Base-by-base conservation (phyloP, 306 rosid genomes). In the Lagenaria siceraria region DNA sequence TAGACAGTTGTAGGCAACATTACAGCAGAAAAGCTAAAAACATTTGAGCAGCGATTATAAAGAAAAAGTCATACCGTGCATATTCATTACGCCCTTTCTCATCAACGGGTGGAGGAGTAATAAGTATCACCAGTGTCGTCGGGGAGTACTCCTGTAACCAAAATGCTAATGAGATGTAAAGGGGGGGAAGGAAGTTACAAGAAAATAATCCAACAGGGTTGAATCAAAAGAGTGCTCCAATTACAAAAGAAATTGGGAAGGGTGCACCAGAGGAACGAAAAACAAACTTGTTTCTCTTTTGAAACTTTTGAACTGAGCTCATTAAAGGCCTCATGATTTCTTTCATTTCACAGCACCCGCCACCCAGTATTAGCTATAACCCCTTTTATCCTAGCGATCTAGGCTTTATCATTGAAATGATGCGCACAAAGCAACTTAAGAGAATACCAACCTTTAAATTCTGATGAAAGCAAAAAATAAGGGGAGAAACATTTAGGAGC, bases 41-140 rank as follows among this genome's bases (percentile, higher is more conserved):
- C 1, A 3, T 38, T 36, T 38, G 31, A n/a, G 51, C 17, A 66
- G 14, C 0, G 10, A 38, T 11, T 66, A 10, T 19, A 66, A 66
- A 66, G 24, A 66, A 19, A 19, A 66, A 38, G 15, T 68, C 88
- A 68, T 87, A 90, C 98, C 49, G 79, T 3, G 97, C 96, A 84
- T 64, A 89, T 59, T 78, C 86, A 31, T 65, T 77, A 62, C 96
- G 97, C 29, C 98, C 96, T 78, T 87, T 91, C 86, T 90, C 98
- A 33, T 81, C 87, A 66, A 95, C 49, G 55, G 98, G 97, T 7
- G 98, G 98, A 68, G 96, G 98, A 70, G 92, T 87, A 72, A 95
- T 90, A 55, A 95, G 89, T 87, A 92, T 88, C 77, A 90, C 81
- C 75, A 84, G 83, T 85, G 89, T 83, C 24, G 86, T 73, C 43